phyloP scores from a whole-genome alignment of 2,329 filamentous ascomycete genomes.

The Samsoniella hepiali region DNA sequence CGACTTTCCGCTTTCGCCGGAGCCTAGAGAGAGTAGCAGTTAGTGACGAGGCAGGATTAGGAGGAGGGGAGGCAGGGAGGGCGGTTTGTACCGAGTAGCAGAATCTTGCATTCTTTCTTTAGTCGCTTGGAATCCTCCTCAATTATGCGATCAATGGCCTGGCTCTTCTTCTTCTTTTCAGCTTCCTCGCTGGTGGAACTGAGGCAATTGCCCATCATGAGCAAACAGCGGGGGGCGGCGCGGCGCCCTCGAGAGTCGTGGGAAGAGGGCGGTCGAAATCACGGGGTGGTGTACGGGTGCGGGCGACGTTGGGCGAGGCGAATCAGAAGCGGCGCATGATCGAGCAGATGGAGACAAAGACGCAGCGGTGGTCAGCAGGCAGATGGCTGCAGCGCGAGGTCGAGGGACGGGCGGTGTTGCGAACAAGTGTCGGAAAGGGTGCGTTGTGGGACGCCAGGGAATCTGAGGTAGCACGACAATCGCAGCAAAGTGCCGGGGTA shows the following conservation, averaged over 20 bases:
- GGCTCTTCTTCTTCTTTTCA: slow-evolving; percentile 93
- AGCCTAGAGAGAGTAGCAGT: slow-evolving; percentile 57
- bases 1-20: slow-evolving; percentile 97
- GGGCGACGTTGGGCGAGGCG: background rate
- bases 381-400: background rate
- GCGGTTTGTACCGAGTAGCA: slow-evolving; percentile 73
- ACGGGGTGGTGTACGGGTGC: background rate
- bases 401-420: background rate
- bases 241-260: background rate
- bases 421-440: slow-evolving; percentile 5
- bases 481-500: background rate
- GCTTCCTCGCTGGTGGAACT: slow-evolving; percentile 81
- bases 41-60: slow-evolving; percentile 3
- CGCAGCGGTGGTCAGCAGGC: background rate
- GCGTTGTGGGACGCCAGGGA: slow-evolving; percentile 10
- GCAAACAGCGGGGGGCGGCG: slow-evolving; percentile 6
- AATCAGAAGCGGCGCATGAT: slow-evolving; percentile 14
- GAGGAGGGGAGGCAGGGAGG: slow-evolving; percentile 11
- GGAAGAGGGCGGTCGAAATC: background rate
- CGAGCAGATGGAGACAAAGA: background rate
- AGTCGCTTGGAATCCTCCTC: slow-evolving; percentile 93
- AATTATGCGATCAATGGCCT: slow-evolving; percentile 88
- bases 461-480: slow-evolving; percentile 8
- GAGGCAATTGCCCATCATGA: slow-evolving; percentile 88
- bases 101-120: slow-evolving; percentile 97